These are phyloP conservation scores for Polytrichum commune DNA, from an alignment of 225 moss, liverwort and hornwort genomes.

Conservation along the genomic window DNA sequence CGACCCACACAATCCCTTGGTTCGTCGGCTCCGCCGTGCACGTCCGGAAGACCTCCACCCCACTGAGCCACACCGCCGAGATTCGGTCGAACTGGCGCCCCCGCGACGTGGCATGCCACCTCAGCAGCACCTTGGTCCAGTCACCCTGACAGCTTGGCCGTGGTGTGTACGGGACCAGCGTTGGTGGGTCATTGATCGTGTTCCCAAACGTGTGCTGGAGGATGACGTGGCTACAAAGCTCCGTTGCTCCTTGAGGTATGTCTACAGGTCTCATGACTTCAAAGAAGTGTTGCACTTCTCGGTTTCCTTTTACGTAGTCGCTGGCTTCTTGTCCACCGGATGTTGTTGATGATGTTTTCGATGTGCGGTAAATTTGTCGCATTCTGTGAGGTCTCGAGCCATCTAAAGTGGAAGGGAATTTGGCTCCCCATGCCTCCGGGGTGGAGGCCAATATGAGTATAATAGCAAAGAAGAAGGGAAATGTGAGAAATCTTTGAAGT, in stretches of 20 bases:
- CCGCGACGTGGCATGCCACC: slow-evolving; percentile 70
- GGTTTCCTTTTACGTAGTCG: slow-evolving; percentile 36
- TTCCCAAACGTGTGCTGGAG: slow-evolving; percentile 49
- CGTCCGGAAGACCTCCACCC: slow-evolving; percentile 87
- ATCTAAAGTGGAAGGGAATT: slow-evolving; percentile 1
- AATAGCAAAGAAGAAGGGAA: too few relatives aligned
- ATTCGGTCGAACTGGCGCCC: slow-evolving; percentile 97
- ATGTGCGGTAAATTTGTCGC: slow-evolving; percentile 10
- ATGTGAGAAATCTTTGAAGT: too few relatives aligned
- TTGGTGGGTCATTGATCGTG: slow-evolving; percentile 54
- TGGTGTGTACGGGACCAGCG: slow-evolving; percentile 30
- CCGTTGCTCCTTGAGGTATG: slow-evolving; percentile 32
- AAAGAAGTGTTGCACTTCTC: slow-evolving; percentile 39
- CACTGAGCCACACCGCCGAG: slow-evolving; percentile 86
- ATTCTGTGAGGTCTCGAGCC: neutral
- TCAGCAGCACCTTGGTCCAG: slow-evolving; percentile 70
- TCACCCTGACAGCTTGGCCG: slow-evolving; percentile 13
- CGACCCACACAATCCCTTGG: slow-evolving; percentile 79
- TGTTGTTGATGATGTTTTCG: slow-evolving; percentile 9
- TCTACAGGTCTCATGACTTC: slow-evolving; percentile 52
- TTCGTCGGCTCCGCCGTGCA: slow-evolving; percentile 89
- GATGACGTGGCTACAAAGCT: slow-evolving; percentile 41
- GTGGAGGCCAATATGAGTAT: slow-evolving; percentile 3
- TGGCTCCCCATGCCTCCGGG: neutral
- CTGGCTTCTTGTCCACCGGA: neutral